Base-by-base conservation (phyloP, 768 basidiomycete species). In the Serpula lacrymans region DNA sequence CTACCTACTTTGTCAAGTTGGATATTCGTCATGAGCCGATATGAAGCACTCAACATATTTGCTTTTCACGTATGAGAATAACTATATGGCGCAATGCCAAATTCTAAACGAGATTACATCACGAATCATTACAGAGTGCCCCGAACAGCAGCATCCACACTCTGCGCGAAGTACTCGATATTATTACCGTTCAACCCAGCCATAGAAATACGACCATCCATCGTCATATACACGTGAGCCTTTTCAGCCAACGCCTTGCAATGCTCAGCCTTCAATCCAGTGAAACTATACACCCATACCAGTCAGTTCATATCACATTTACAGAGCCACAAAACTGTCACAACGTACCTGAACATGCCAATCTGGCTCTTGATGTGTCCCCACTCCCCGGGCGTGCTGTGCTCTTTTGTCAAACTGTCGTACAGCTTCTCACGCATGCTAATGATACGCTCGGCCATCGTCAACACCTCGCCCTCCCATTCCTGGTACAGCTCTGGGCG, bases 391-490 rank as follows among this genome's bases (percentile, higher is more conserved):
- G 96, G 96, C 24, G 95, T 98, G 62, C 85, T 80, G 47, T 87
- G 67, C 48, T 83, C 81, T 46, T 88, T 68, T 24, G 82, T 83
- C 47, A 98, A 69, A 41, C 80, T 68, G 47, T 83, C 75, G 64
- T 86, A 93, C 42, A 98, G 65, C 48, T 74, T 82, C 53, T 89
- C 83, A 43, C 96, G 75, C 84, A 97, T 95, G 65, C 75, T 80
- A 64, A 95, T 94, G 61, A 98, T 91, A 34, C 96, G 78, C 48
- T 88, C 80, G 17, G 96, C 89, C 96, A 98, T 99, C 35, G 82
- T 84, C 70, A 91, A 91, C 54, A 95, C 90, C 63, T 97, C 93
- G 18, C 67, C 63, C 63, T 91, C 83, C 92, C 96, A 99, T 58
- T 94, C 81, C 27, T 72, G 52, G 63, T 94, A 90, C 35, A 98